These are phyloP conservation scores for Claviceps maximensis DNA, from an alignment of 2,329 filamentous ascomycete genomes.

Conservation along the genomic window DNA sequence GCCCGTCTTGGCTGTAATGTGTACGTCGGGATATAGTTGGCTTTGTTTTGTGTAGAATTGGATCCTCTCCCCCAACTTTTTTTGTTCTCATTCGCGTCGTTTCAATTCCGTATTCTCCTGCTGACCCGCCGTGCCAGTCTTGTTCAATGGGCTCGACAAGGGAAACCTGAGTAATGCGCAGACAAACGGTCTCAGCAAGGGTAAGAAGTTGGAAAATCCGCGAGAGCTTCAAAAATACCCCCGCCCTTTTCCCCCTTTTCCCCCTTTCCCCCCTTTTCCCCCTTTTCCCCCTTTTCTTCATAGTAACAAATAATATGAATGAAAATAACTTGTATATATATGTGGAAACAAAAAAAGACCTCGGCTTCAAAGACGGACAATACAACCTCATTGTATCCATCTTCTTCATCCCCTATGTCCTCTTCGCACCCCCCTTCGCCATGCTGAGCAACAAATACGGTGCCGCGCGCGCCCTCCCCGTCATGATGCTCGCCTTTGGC, in stretches of 20 bases:
- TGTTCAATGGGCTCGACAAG: constrained; percentile 35
- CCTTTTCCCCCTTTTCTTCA: no score
- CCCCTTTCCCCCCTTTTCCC: no score
- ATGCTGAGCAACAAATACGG: constrained; percentile 62
- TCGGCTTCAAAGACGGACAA: constrained; percentile 43
- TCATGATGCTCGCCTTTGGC: constrained; percentile 63
- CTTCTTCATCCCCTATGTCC: constrained; percentile 65
- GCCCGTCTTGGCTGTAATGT: constrained; percentile 42
- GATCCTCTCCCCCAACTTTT: background rate
- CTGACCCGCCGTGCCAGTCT: constrained; percentile 15
- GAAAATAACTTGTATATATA: no score
- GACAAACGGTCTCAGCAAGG: constrained; percentile 31
- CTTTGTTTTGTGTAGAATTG: no score
- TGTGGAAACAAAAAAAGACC: constrained; percentile 15
- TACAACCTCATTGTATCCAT: constrained; percentile 61
- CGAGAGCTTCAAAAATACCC: background rate
- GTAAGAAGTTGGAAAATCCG: constrained; percentile 6
- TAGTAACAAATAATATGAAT: constrained; percentile 1
- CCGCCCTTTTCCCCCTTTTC: no score
- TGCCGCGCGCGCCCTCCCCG: constrained; percentile 50
- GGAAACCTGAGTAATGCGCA: constrained; percentile 39
- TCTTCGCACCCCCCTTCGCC: constrained; percentile 45
- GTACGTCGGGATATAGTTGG: constrained; percentile 14
- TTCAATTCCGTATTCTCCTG: background rate
- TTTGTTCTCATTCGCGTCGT: background rate